phyloP scores from a whole-genome alignment of 179 eudicot genomes.

The Beta macrorhiza region DNA sequence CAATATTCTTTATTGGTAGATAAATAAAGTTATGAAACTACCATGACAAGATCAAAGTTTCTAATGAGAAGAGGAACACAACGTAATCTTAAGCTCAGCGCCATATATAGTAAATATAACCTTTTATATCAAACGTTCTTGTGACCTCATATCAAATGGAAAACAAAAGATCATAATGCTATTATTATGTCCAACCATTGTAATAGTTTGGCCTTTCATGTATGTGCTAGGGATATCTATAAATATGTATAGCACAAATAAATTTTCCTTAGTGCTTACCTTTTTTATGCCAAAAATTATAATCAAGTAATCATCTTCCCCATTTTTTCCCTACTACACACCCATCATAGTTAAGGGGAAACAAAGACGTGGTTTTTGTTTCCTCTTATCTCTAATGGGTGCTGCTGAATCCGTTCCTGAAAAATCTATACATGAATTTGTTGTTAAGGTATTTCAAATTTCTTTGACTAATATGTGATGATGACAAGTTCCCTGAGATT shows the following conservation, averaged over 20 bases:
- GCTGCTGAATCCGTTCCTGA: conserved; percentile 56
- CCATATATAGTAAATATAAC: background rate
- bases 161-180: background rate
- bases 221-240: background rate
- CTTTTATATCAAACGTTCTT: background rate
- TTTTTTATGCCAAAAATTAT: background rate
- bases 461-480: too few relatives aligned
- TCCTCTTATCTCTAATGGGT: conserved; percentile 44
- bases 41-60: too few relatives aligned
- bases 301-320: background rate
- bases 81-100: background rate
- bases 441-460: conserved; percentile 50
- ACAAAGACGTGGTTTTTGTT: conserved; percentile 4
- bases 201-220: background rate
- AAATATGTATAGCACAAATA: background rate
- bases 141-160: background rate
- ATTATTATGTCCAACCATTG: background rate
- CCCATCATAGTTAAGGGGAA: conserved; percentile 2
- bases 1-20: too few relatives aligned
- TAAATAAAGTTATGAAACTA: too few relatives aligned
- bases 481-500: too few relatives aligned
- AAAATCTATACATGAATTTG: conserved; percentile 61
- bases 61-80: too few relatives aligned
- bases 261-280: background rate
- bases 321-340: background rate